These are phyloP conservation scores for Ophiostoma piceae DNA, from an alignment of 2,329 filamentous ascomycete genomes.

Conservation along the genomic window DNA sequence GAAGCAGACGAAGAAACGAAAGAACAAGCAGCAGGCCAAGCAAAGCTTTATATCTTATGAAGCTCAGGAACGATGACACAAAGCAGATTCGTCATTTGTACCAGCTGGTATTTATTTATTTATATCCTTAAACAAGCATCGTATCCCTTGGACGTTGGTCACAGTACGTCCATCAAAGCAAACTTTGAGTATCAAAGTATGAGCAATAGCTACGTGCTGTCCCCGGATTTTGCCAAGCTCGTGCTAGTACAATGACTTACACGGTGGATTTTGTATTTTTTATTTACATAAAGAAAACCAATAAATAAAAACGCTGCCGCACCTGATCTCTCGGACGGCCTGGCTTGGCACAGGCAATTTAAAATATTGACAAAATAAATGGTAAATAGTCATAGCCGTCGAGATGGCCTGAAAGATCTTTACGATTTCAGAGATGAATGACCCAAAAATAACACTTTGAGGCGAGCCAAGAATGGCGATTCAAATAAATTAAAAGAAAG, in stretches of 20 bases:
- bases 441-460: conserved; percentile 12
- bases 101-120: neutral
- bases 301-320: neutral
- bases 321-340: conserved; percentile 14
- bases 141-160: neutral
- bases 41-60: neutral
- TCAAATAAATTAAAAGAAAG: neutral
- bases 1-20: neutral
- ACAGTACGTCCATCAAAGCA: neutral
- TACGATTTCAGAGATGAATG: neutral
- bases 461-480: neutral
- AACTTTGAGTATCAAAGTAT: neutral
- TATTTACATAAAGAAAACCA: neutral
- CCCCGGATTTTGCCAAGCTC: conserved; percentile 10
- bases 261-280: neutral
- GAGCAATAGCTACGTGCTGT: neutral
- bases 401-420: neutral
- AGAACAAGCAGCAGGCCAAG: neutral
- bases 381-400: neutral
- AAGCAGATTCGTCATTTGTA: neutral
- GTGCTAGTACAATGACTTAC: conserved; percentile 15
- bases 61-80: neutral
- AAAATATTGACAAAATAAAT: neutral
- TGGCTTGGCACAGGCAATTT: conserved; percentile 4
- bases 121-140: neutral